Base-by-base conservation (phyloP, 768 basidiomycete genomes). In the Kwoniella europaea region DNA sequence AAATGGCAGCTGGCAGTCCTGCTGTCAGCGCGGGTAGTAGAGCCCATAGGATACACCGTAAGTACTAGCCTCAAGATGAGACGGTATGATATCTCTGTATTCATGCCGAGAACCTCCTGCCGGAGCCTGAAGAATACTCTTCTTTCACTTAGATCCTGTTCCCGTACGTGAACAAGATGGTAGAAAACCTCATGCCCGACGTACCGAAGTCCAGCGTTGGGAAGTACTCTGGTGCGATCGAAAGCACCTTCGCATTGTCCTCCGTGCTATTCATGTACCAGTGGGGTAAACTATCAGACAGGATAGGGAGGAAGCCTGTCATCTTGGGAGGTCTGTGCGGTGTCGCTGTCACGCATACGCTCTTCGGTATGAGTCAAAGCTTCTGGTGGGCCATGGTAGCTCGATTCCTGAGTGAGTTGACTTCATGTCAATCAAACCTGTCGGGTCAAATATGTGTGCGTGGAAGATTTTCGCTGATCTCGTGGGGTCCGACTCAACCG, bases 151-250 rank as follows among this genome's bases (percentile, higher is more conserved):
- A 69, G 60, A 69, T 62, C 55, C 71, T 75, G 16, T 75, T 75
- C 60, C 71, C 74, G 22, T 75, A 69, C 55, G 64, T 75, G 41
- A 75, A 75, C 57, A 58, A 57, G 43, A 75, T 75, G 71, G 63
- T 70, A 53, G 72, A 73, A 44, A 63, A 75, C 44, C 57, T 75
- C 35, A 53, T 75, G 20, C 69, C 73, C 24, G 35, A 63, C 52
- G 63, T 65, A 12, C 67, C 67, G n/a, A 69, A 69, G 29, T 43
- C 68, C 20, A 44, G 20, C n/a, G 69, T 75, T 18, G 74, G 74
- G 4, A 63, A 56, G 22, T 75, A 75, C 61, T 75, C 74, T 22
- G 74, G 74, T 1, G 56, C 27, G 35, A 35, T 35, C 35, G 35
- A 35, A 35, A 35, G 35, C 35, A 35, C 35, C 35, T 35, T 35